phyloP scores from a whole-genome alignment of 2,329 filamentous ascomycete species.

The Dothideomycetes sp. region DNA sequence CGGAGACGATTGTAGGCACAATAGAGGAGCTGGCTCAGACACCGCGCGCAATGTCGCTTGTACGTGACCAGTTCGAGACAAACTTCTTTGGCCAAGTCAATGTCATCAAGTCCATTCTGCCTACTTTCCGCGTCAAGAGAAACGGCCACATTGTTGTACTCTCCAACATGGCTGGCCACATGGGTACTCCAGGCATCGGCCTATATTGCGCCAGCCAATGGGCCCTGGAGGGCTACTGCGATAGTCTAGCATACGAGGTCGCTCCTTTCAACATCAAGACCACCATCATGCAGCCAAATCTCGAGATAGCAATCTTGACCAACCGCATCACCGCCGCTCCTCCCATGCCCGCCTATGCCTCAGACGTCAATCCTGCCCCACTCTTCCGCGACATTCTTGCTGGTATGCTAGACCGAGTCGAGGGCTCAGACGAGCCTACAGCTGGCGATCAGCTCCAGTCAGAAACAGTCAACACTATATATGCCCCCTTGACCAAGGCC shows the following conservation, averaged over 20 bases:
- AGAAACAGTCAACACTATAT: constrained; percentile 54
- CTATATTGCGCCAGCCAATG: constrained; percentile 89
- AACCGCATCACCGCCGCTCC: constrained; percentile 81
- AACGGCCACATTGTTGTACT: constrained; percentile 86
- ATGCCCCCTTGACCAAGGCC: constrained; percentile 60
- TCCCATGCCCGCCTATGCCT: constrained; percentile 60
- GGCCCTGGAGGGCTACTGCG: constrained; percentile 93
- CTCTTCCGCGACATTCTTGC: constrained; percentile 75
- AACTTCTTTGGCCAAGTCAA: constrained; percentile 96
- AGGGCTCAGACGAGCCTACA: constrained; percentile 35
- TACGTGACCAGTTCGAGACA: constrained; percentile 84
- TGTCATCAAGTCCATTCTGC: constrained; percentile 81
- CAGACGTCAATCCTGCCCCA: constrained; percentile 64
- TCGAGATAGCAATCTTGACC: constrained; percentile 80
- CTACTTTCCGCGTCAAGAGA: constrained; percentile 66
- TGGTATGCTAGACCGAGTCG: constrained; percentile 67
- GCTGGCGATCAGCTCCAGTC: constrained; percentile 39
- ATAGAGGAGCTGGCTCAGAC: constrained; percentile 80
- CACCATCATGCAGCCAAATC: constrained; percentile 90
- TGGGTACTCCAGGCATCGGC: constrained; percentile 82
- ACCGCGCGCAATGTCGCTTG: constrained; percentile 63
- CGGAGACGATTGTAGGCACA: constrained; percentile 79
- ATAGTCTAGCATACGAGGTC: constrained; percentile 89
- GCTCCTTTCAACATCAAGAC: constrained; percentile 93
- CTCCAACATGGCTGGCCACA: constrained; percentile 82